Base-by-base conservation (phyloP, 2,329 filamentous ascomycete species). In the Talaromyces atroroseus region DNA sequence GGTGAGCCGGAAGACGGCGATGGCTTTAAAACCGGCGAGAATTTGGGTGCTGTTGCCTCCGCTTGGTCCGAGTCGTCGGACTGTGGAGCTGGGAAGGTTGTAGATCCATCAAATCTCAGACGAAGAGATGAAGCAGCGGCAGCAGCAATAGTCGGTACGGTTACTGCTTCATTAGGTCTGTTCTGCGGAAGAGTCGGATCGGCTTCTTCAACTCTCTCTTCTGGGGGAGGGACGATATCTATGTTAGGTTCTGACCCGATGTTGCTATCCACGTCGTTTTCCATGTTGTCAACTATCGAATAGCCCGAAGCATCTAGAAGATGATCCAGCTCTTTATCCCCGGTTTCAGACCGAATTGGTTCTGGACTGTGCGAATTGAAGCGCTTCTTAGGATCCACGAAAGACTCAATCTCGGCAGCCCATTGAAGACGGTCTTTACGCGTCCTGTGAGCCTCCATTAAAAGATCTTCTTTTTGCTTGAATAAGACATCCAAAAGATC, bases 401-500 rank as follows among this genome's bases (percentile, higher is more conserved):
- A 67, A 1, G 68, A 63, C 54, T 75, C 71, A 32, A 76, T 75
- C 64, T 74, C 73, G 60, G 67, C 65, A 48, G 71, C 65, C 69
- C 71, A 84, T 59, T 76, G 79, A 53, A 84, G 78, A 40, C 90
- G 83, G 56, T 83, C 77, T 10, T 76, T 74, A 60, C 81, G 82
- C 0, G 87, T 89, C 49, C 81, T 78, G 8, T 82, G 81, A 11
- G 85, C 86, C 54, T 84, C 80, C 58, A 94, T 74, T 1, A 90
- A 86, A 18, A 89, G 70, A 60, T 92, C 86, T 70, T 97, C 92
- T 61, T 87, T 87, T 4, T 81, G 78, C 63, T 87, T 87, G 76
- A 99, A 99, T 0, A 99, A 79, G 1, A 85, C 81, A 66, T 97
- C 90, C 0, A 99, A 82, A 2, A 97, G 78, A 72, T 97, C 91